These are phyloP conservation scores for Dacryopinax primogenitus DNA, from an alignment of 768 basidiomycete genomes.

Conservation along the genomic window DNA sequence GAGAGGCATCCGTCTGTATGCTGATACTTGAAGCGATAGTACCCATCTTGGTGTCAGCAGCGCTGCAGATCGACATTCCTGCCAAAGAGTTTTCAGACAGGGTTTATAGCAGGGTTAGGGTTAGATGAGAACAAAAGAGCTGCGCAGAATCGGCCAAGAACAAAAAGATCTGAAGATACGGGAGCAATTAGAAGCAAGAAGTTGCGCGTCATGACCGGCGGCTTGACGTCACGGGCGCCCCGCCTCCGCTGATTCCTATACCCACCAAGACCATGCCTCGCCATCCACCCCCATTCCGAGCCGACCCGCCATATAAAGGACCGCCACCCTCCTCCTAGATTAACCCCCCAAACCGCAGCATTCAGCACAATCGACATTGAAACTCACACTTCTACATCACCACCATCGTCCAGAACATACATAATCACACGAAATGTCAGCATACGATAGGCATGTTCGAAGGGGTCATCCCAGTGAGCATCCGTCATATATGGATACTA, in stretches of 20 bases:
- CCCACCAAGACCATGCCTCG: not conserved
- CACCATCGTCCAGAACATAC: not conserved
- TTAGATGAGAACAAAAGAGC: not conserved
- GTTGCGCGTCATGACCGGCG: not conserved
- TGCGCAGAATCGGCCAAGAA: too few relatives aligned
- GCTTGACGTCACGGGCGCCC: constrained; percentile 10
- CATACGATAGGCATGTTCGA: constrained; percentile 33
- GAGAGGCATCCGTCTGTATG: not conserved
- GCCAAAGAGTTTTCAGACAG: too few relatives aligned
- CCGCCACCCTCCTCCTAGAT: not conserved
- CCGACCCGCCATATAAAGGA: not conserved
- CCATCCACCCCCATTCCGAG: not conserved
- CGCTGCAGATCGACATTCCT: too few relatives aligned
- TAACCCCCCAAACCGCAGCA: not conserved
- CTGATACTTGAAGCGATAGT: not conserved
- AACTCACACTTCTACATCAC: not conserved
- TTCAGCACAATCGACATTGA: not conserved
- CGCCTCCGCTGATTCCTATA: not conserved
- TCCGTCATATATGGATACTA: too few relatives aligned
- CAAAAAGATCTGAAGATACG: too few relatives aligned
- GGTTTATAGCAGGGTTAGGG: too few relatives aligned
- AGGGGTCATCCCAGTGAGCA: constrained; percentile 44
- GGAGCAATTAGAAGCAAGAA: not conserved
- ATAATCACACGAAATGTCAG: not conserved
- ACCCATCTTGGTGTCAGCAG: too few relatives aligned